These are phyloP conservation scores for Madurella mycetomatis DNA, from an alignment of 2,329 filamentous ascomycete species.

Conservation along the genomic window DNA sequence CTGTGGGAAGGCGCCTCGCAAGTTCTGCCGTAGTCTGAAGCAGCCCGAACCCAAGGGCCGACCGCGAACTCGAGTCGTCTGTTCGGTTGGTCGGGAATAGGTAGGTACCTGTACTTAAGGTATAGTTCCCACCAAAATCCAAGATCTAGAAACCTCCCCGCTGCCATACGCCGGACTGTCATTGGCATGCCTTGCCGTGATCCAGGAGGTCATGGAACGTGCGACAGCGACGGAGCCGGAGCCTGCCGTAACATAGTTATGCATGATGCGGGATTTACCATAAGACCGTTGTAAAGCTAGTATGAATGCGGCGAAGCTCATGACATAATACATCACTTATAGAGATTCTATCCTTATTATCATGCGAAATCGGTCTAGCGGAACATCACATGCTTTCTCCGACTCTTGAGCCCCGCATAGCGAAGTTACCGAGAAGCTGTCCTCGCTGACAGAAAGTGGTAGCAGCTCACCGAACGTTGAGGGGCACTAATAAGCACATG, in stretches of 20 bases:
- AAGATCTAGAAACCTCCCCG: neutral
- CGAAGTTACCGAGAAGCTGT: neutral
- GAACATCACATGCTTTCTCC: neutral
- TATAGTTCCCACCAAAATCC: neutral
- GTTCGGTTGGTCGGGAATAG: neutral
- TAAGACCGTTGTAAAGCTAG: neutral
- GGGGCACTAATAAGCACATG: too few species aligned
- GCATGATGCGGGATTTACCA: neutral
- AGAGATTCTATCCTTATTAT: neutral
- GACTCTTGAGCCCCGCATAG: neutral
- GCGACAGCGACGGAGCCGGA: neutral
- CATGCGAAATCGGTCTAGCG: neutral
- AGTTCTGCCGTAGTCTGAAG: neutral
- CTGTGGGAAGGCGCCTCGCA: neutral
- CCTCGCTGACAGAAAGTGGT: neutral
- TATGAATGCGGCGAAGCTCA: neutral
- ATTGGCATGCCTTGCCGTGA: neutral
- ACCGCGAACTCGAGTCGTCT: neutral
- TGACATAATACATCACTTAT: too few species aligned
- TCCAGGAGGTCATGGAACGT: neutral
- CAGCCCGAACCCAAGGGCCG: neutral
- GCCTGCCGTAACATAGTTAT: neutral
- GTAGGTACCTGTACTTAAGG: neutral
- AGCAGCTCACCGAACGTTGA: too few species aligned
- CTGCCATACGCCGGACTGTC: neutral